Conservation (phyloP, 306 rosid genomes). For the Styphnolobium japonicum region DNA sequence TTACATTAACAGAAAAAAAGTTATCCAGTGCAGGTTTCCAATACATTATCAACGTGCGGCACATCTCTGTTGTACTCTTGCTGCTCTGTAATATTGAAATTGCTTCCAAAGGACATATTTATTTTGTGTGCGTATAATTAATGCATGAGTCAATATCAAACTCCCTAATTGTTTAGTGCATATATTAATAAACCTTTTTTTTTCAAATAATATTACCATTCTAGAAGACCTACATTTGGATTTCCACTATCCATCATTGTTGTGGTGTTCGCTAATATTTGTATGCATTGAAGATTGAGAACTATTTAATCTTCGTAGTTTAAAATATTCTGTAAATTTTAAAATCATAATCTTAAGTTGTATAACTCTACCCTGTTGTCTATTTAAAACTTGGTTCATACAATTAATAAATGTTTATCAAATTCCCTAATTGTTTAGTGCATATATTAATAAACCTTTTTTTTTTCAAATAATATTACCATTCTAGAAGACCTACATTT, state of each 20-base stretch:
- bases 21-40: not conserved
- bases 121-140: not conserved
- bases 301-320: not conserved
- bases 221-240: not conserved
- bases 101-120: not conserved
- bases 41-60: not conserved
- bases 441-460: not conserved
- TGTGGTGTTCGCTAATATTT: not conserved
- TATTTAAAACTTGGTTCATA: not conserved
- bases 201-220: not conserved
- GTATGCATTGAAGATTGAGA: slow-evolving; percentile 6
- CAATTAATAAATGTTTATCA: not conserved
- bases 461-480: not conserved
- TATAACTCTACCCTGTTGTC: not conserved
- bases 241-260: not conserved
- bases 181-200: not conserved
- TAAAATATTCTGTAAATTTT: not conserved
- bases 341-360: not conserved
- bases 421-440: not conserved
- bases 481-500: not conserved
- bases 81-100: not conserved
- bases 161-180: not conserved
- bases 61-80: not conserved
- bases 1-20: not conserved
- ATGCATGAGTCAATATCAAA: not conserved